These are phyloP conservation scores for Panaeolus cyanescens DNA, from an alignment of 768 basidiomycete species.

Conservation along the genomic window DNA sequence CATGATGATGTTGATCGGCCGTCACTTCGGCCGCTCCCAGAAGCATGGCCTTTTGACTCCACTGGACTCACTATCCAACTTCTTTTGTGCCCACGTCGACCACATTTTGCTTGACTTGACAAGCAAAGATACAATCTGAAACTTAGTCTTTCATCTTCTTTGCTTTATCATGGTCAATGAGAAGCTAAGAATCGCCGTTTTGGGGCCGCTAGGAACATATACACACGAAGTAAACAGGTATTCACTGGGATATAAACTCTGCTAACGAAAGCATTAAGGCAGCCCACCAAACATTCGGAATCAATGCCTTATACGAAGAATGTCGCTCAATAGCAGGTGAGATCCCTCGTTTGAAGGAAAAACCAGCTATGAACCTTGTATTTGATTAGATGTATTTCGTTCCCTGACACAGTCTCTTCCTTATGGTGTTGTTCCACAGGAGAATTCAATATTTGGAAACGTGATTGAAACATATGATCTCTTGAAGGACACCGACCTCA, in stretches of 20 bases:
- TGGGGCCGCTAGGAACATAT: constrained; percentile 74
- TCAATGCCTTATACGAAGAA: constrained; percentile 33
- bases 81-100: background rate
- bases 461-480: constrained; percentile 77
- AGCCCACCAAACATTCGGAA: constrained; percentile 39
- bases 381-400: constrained; percentile 57
- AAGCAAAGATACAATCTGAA: too few relatives aligned
- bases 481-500: constrained; percentile 48
- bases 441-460: constrained; percentile 74
- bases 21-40: background rate
- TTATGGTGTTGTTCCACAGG: constrained; percentile 75
- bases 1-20: background rate
- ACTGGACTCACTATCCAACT: too few relatives aligned
- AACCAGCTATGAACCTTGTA: background rate
- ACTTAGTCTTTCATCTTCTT: background rate
- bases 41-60: too few relatives aligned
- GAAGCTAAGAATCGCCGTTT: constrained; percentile 45
- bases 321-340: constrained; percentile 36
- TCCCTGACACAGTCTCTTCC: constrained; percentile 46
- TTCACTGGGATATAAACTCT: background rate
- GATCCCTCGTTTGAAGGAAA: background rate
- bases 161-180: constrained; percentile 10
- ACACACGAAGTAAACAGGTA: constrained; percentile 50
- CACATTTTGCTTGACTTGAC: background rate
- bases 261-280: constrained; percentile 27